Evolutionary conservation across 1,139 yeast species (phyloP).

Genomic region (Pichia sp.): DNA sequence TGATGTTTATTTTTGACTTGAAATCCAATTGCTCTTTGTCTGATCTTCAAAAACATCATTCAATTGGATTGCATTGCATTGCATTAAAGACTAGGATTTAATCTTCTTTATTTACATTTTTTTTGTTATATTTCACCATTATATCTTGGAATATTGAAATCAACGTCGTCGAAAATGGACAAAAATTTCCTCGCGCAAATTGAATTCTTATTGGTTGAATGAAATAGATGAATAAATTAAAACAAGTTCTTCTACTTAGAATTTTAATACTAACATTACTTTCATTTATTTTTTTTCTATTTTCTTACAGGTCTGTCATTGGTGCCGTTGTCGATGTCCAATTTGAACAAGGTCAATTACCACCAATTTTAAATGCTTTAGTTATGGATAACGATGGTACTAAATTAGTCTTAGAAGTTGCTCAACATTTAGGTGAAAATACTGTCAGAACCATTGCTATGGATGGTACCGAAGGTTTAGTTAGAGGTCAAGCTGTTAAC

Average conservation of each 20-base stretch:
- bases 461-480: slow-evolving; percentile 99
- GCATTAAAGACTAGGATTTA: too few relatives aligned
- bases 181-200: background rate
- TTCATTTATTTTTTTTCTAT: background rate
- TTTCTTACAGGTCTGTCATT: slow-evolving; percentile 72
- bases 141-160: background rate
- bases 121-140: too few relatives aligned
- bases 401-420: slow-evolving; percentile 89
- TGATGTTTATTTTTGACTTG: too few relatives aligned
- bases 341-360: slow-evolving; percentile 95
- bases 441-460: slow-evolving; percentile 99
- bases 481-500: slow-evolving; percentile 85
- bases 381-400: slow-evolving; percentile 69
- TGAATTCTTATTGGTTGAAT: background rate
- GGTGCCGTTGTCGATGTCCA: slow-evolving; percentile 99
- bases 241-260: background rate
- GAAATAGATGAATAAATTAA: background rate
- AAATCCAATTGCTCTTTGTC: too few relatives aligned
- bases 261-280: slow-evolving; percentile 11
- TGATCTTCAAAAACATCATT: too few relatives aligned
- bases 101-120: background rate
- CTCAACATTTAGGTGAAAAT: slow-evolving; percentile 99
- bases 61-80: too few relatives aligned
- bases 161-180: background rate
- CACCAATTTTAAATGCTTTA: slow-evolving; percentile 95